These are phyloP conservation scores for Tagetes erecta DNA, from an alignment of 129 eudicot species.

Conservation along the genomic window DNA sequence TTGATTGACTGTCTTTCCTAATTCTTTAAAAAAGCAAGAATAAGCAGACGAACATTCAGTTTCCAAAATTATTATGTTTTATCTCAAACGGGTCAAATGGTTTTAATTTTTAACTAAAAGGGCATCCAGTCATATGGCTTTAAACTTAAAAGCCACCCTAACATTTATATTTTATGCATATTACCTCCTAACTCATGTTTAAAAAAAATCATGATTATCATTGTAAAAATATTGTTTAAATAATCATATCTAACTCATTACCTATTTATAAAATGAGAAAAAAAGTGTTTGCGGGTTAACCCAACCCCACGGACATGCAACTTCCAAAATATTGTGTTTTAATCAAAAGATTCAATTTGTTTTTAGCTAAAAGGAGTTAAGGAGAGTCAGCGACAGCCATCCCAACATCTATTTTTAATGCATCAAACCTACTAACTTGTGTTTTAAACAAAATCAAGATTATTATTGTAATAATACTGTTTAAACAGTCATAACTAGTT, in stretches of 20 bases:
- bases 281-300: not conserved
- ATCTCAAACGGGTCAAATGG: not conserved
- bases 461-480: not conserved
- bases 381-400: not conserved
- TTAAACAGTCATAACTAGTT: not conserved
- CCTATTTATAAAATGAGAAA: not conserved
- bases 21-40: conserved; percentile 41
- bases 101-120: not conserved
- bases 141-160: not conserved
- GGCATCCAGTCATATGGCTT: not conserved
- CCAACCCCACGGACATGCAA: not conserved
- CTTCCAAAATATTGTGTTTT: too few species aligned
- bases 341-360: too few species aligned
- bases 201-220: too few species aligned
- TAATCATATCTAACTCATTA: too few species aligned
- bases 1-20: conserved; percentile 37
- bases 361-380: not conserved
- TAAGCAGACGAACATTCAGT: not conserved
- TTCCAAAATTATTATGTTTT: not conserved
- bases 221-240: too few species aligned
- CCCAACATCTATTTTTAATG: not conserved
- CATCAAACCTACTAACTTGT: not conserved
- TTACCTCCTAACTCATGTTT: too few species aligned
- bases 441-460: not conserved
- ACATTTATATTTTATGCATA: too few species aligned